Evolutionary conservation across 2,329 filamentous ascomycete species (phyloP).

Genomic region (Lojkania enalia): DNA sequence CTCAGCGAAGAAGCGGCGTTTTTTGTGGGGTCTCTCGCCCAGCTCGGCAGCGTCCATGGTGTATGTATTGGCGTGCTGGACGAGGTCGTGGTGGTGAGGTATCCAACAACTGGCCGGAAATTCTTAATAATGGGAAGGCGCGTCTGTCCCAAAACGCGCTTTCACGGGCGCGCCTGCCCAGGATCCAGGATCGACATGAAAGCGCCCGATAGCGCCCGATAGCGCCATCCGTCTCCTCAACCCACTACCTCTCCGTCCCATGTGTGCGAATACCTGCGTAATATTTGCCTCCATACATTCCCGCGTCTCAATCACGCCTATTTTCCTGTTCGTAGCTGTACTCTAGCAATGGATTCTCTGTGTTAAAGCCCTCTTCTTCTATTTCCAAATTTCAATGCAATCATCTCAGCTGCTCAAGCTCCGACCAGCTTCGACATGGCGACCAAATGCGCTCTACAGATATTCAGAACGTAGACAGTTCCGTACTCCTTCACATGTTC

Average conservation of each 20-base stretch:
- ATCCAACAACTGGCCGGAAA: neutral
- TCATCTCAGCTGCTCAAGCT: conserved; percentile 24
- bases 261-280: conserved; percentile 5
- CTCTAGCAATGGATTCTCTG: too few species aligned
- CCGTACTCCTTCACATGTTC: conserved; percentile 26
- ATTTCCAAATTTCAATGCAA: conserved; percentile 28
- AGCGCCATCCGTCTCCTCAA: conserved; percentile 1
- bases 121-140: conserved; percentile 19
- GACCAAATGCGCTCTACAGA: neutral
- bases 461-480: conserved; percentile 20
- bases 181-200: conserved; percentile 27
- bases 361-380: neutral
- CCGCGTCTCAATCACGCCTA: too few species aligned
- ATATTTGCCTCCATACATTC: neutral
- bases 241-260: conserved; percentile 3
- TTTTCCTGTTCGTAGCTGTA: too few species aligned
- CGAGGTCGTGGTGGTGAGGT: conserved; percentile 4
- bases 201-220: conserved; percentile 29
- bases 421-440: conserved; percentile 4
- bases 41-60: conserved; percentile 47
- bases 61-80: conserved; percentile 11
- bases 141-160: conserved; percentile 33
- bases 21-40: conserved; percentile 61
- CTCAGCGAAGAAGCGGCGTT: conserved; percentile 65
- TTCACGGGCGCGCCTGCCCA: conserved; percentile 30